Evolutionary conservation across 2,329 filamentous ascomycete species (phyloP).

Genomic region (Aspergillus alliaceus): DNA sequence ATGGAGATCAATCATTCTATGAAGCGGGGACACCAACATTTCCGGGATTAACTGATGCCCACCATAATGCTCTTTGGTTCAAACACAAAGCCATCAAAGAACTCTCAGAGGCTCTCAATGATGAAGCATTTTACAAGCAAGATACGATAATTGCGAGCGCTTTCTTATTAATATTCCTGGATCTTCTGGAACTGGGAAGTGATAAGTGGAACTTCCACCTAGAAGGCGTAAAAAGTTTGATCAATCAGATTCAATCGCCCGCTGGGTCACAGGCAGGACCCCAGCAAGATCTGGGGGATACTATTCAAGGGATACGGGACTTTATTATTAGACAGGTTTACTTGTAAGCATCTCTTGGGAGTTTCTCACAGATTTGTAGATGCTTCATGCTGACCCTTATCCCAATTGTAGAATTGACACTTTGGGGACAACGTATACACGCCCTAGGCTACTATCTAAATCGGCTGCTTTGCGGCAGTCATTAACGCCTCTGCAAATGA

Average conservation of each 20-base stretch:
- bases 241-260: not conserved
- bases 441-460: not conserved
- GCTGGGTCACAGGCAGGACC: not conserved
- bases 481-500: not conserved
- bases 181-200: slow-evolving; percentile 19
- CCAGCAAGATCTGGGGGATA: not conserved
- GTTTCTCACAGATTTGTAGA: accelerated
- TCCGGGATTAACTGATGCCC: slow-evolving; percentile 5
- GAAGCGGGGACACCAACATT: slow-evolving; percentile 6
- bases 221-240: slow-evolving; percentile 3
- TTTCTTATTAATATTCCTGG: slow-evolving; percentile 20
- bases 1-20: slow-evolving; percentile 23
- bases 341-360: not conserved
- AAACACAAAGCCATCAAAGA: slow-evolving; percentile 21
- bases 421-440: not conserved
- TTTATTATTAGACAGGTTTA: not conserved
- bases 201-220: slow-evolving; percentile 20
- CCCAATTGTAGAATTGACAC: not conserved
- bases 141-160: slow-evolving; percentile 15
- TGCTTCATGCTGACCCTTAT: not conserved
- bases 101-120: slow-evolving; percentile 9
- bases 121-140: not conserved
- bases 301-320: not conserved
- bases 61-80: slow-evolving; percentile 21
- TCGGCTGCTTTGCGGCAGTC: not conserved